Percentiles rank a stretch among this genome's conserved stretches.
Conservation (phyloP, 306 rosid species). For the Oemleria cerasiformis region DNA sequence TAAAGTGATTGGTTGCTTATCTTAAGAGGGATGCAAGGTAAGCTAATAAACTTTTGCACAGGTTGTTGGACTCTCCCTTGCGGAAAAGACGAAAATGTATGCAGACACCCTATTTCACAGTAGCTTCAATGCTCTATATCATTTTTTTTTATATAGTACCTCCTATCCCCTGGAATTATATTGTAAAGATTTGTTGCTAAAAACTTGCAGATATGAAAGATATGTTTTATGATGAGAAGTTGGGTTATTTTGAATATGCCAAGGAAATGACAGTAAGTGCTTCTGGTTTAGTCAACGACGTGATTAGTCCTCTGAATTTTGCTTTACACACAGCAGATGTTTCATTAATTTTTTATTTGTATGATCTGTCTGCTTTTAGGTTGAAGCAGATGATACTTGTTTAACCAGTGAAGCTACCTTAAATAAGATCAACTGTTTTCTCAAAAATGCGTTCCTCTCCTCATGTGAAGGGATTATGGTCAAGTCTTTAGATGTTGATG, state of each 20-base stretch:
- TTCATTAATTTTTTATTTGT: conserved; percentile 6
- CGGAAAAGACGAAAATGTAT: conserved; percentile 73
- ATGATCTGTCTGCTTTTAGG: conserved; percentile 39
- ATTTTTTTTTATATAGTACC: neutral
- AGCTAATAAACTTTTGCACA: conserved; percentile 46
- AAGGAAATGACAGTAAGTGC: conserved; percentile 69
- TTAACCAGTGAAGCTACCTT: conserved; percentile 54
- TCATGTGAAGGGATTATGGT: conserved; percentile 96
- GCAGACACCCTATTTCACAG: conserved; percentile 14
- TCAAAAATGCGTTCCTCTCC: conserved; percentile 63
- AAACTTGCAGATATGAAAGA: conserved; percentile 59
- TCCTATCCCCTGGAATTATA: conserved; percentile 6
- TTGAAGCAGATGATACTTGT: conserved; percentile 75
- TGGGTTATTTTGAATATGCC: conserved; percentile 76
- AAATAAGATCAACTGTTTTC: conserved; percentile 52
- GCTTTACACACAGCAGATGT: neutral
- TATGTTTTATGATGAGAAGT: conserved; percentile 61
- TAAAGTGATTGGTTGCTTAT: conserved; percentile 22
- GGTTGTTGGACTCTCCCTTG: conserved; percentile 71
- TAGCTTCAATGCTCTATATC: neutral
- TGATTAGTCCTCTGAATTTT: neutral
- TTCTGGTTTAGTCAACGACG: conserved; percentile 11
- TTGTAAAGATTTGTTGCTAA: neutral
- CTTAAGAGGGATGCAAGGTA: conserved; percentile 19
- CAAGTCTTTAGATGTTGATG: conserved; percentile 76